Evolutionary conservation across 2,329 filamentous ascomycete species (phyloP).

Genomic region (Aspergillus pseudonomiae): DNA sequence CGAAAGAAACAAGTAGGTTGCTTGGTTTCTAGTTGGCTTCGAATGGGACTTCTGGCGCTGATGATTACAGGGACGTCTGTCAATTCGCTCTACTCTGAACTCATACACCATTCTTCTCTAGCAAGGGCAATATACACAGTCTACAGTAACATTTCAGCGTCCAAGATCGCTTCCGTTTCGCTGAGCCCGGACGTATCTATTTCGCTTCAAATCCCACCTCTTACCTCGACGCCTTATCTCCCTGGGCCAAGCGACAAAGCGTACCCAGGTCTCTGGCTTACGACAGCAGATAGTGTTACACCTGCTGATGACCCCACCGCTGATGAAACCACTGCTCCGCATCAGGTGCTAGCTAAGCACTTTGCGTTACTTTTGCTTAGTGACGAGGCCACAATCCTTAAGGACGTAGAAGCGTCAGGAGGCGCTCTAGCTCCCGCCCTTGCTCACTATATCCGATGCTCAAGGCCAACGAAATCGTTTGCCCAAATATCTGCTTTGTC

Average conservation of each 20-base stretch:
- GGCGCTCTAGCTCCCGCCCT: conserved; percentile 77
- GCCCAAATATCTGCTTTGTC: conserved; percentile 65
- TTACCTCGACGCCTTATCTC: conserved; percentile 71
- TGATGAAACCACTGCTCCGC: conserved; percentile 61
- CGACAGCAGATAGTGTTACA: conserved; percentile 79
- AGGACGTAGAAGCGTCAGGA: conserved; percentile 67
- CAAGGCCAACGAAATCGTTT: conserved; percentile 67
- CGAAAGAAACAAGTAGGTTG: conserved; percentile 60
- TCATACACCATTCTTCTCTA: conserved; percentile 68
- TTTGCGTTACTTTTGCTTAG: conserved; percentile 84
- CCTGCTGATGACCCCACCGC: conserved; percentile 64
- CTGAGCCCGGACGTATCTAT: conserved; percentile 67
- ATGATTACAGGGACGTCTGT: conserved; percentile 36
- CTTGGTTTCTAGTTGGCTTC: not conserved
- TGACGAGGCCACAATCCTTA: conserved; percentile 78
- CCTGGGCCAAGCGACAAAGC: conserved; percentile 69
- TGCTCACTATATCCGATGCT: conserved; percentile 68
- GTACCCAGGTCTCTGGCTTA: conserved; percentile 79
- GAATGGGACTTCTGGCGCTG: conserved; percentile 13
- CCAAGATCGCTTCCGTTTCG: conserved; percentile 82
- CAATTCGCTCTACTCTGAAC: conserved; percentile 44
- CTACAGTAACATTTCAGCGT: conserved; percentile 78
- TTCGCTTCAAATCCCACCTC: conserved; percentile 64
- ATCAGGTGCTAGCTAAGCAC: conserved; percentile 72
- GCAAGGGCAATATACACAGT: conserved; percentile 81